A percentile compares a stretch with the other conserved stretches of the same genome.
Conservation (phyloP, 2,329 filamentous ascomycete species). For the Fusarium odoratissimum region DNA sequence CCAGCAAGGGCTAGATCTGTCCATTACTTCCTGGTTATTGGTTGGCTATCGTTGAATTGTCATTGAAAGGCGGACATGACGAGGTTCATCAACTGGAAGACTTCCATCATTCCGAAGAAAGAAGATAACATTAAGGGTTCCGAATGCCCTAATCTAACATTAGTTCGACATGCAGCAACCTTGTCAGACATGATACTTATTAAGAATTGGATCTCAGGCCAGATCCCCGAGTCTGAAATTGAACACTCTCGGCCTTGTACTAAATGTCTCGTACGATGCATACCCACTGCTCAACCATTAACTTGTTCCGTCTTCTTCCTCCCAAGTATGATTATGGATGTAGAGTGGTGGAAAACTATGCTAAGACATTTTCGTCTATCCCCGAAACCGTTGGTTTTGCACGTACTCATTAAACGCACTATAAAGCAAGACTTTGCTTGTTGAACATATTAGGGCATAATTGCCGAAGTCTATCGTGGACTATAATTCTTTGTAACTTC, state of each 20-base stretch:
- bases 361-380: background rate
- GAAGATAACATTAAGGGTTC: background rate
- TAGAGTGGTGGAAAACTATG: constrained; percentile 1
- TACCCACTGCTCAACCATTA: constrained; percentile 28
- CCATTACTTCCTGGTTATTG: constrained; percentile 1
- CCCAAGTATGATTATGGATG: background rate
- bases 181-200: background rate
- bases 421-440: constrained; percentile 1
- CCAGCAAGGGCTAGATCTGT: constrained; percentile 1
- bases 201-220: background rate
- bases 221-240: constrained; percentile 8
- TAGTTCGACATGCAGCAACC: background rate
- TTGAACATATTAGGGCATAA: constrained; percentile 7
- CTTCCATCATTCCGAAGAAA: background rate
- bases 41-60: background rate
- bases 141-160: background rate
- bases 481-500: background rate
- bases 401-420: background rate
- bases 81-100: background rate
- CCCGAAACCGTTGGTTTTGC: constrained; percentile 4
- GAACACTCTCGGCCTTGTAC: constrained; percentile 16
- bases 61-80: background rate
- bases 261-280: constrained; percentile 34
- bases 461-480: background rate
- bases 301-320: constrained; percentile 20